Evolutionary conservation across 306 rosid species (phyloP), one percentile per base, ranked within the genome.

Genomic region (Cucurbita argyrosperma): DNA sequence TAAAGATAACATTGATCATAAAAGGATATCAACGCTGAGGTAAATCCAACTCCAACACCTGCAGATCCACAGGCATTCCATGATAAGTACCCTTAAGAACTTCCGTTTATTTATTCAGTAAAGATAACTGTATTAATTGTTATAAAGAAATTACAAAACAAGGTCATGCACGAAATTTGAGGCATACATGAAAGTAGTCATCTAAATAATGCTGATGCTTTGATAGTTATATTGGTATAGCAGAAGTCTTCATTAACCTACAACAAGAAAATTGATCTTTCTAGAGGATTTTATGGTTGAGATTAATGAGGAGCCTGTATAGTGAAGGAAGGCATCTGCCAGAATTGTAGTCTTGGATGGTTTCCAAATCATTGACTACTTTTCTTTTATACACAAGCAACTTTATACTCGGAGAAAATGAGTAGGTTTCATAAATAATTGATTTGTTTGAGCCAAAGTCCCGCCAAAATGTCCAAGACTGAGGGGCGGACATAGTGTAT

Each of bases 41-140:
- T 94, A 85, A 94, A 94, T 72, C 96, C 99, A 79, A 94, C 99
- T 78, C 96, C 99, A 76, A 91, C 90, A 80, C 99, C 99, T 94
- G 95, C 80, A 87, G 57, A 81, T 60, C 62, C 83, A 81, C 53
- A 80, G 69, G 58, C 59, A 60, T 75, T 60, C 78, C 55, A 62
- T 30, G 47, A 71, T 82, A 74, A 84, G 65, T 54, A 79, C 79
- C 56, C 67, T 74, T 52, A 21, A 66, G 72, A 65, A 65, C 35
- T 43, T 66, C 30, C 59, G 13, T 1, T 26, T 69, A 5, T 49
- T 69, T 16, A 23, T 69, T 50, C 59, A 50, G 12, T 69, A 69
- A 46, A 23, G 56, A 67, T 47, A 49, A 30, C 39, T 15, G 59
- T 23, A 69, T 30, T 69, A 69, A 49, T 23, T 13, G 74, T 49